Conservation (phyloP, 2,329 filamentous ascomycete genomes). For the Domatiomyces catenatus region DNA sequence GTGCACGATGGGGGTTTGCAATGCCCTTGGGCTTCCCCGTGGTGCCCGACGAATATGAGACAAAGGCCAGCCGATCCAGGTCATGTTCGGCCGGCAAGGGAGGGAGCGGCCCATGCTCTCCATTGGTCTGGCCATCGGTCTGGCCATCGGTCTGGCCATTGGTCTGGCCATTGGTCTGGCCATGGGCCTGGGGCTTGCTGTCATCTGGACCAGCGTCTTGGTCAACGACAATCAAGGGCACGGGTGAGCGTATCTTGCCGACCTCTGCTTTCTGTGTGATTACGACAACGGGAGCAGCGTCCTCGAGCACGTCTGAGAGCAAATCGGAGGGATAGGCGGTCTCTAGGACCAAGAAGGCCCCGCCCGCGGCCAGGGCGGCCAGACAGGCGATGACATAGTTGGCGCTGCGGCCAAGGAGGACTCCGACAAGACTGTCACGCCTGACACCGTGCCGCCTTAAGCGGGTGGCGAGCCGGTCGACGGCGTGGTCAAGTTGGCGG, state of each 20-base stretch:
- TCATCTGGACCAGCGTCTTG: conserved; percentile 21
- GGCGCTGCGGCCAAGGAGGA: conserved; percentile 59
- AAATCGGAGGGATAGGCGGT: conserved; percentile 61
- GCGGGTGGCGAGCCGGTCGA: conserved; percentile 46
- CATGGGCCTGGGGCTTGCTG: background rate
- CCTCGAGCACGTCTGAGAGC: conserved; percentile 60
- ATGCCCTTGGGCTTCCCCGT: conserved; percentile 72
- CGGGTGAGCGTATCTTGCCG: conserved; percentile 46
- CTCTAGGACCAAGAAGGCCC: conserved; percentile 67
- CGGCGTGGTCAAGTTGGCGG: conserved; percentile 52
- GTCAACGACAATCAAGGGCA: conserved; percentile 52
- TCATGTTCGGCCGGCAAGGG: conserved; percentile 49
- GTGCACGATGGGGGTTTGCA: conserved; percentile 59
- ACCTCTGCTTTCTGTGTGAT: conserved; percentile 52
- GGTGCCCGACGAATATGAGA: conserved; percentile 67
- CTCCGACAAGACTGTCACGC: conserved; percentile 58
- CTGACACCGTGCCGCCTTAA: conserved; percentile 54
- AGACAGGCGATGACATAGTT: conserved; percentile 68
- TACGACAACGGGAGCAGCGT: conserved; percentile 55
- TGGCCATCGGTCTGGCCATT: too few relatives aligned
- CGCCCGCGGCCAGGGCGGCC: conserved; percentile 61
- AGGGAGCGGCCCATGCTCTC: conserved; percentile 29
- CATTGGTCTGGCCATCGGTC: conserved; percentile 17
- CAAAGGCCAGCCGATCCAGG: conserved; percentile 58
- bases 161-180: too few relatives aligned